Evolutionary conservation across 208 protist species (phyloP), one percentile per base, ranked within the genome.

Genomic region (Trypanosoma boissoni): DNA sequence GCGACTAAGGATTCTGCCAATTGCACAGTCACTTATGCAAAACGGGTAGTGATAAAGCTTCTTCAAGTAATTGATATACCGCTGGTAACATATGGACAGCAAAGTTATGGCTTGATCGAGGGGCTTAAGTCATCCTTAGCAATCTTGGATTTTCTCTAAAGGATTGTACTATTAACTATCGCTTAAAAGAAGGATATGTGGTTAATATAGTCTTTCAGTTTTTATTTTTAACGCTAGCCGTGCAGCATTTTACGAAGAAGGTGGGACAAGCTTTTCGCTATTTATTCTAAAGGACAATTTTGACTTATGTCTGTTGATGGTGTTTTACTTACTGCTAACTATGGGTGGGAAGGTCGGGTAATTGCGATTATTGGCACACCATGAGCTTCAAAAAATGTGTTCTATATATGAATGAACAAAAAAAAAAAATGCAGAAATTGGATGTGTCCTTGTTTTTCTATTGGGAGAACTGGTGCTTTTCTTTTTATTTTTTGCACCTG

Each of bases 121-220:
- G 62, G 80, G 12, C 78, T 91, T 28, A 77, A 78, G 31, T 63
- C 3, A 75, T 91, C 60, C 61, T 91, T 16, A 78, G 78, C 10
- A 87, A 91, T 64, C 57, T 83, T 32, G 49, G 43, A 10, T 64
- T 91, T 39, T 55, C 59, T 9, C 24, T 91, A 7, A 71, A 83
- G 41, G 77, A 83, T 37, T 41, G 76, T 18, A 57, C 66, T 14
- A 58, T 91, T 27, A 45, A 36, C 5, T 55, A 48, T 37, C 32
- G 46, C 14, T 6, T 48, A 27, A 45, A 26, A 0, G 48, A 29
- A 16, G 26, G 29, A 21, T n/a, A 49, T 23, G 18, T 31, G 27
- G 23, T 46, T 26, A 52, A 34, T 27, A 48, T 48, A 9, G 55
- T 36, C 31, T 31, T 64, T 36, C 12, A 9, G 24, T 27, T 42